These are phyloP conservation scores for Neonectria punicea DNA, from an alignment of 2,329 filamentous ascomycete species.

Conservation along the genomic window DNA sequence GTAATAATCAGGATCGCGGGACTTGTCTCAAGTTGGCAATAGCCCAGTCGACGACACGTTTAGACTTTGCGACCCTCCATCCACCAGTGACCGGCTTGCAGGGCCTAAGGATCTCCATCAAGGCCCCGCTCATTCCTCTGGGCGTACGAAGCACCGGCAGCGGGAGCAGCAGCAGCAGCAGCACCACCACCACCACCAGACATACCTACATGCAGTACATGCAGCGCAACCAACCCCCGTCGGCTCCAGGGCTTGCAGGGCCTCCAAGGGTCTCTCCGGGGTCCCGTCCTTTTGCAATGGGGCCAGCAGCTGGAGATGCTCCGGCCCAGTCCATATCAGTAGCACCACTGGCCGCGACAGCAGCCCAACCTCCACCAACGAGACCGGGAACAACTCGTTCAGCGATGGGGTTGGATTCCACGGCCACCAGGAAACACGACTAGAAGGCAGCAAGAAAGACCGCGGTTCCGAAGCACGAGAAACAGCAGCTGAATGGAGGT, in stretches of 20 bases:
- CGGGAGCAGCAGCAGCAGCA: too few relatives aligned
- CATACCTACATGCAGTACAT: constrained; percentile 22
- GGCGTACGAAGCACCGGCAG: constrained; percentile 4
- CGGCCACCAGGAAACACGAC: constrained; percentile 22
- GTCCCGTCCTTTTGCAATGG: constrained; percentile 19
- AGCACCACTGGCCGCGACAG: constrained; percentile 9
- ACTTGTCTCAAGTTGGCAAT: constrained; percentile 42
- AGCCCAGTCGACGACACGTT: constrained; percentile 39
- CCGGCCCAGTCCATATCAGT: not conserved
- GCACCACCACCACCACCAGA: constrained; percentile 5
- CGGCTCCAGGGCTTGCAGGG: constrained; percentile 2
- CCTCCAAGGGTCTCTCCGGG: constrained; percentile 8
- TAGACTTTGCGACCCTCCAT: constrained; percentile 33
- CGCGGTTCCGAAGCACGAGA: constrained; percentile 17
- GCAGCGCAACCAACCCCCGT: constrained; percentile 15
- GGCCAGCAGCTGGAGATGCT: constrained; percentile 11
- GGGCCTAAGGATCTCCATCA: constrained; percentile 28
- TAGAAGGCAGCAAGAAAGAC: constrained; percentile 14
- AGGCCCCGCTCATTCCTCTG: constrained; percentile 31
- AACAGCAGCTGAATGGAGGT: constrained; percentile 19
- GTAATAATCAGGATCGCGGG: constrained; percentile 36
- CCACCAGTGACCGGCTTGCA: constrained; percentile 25
- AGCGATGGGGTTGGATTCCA: not conserved
- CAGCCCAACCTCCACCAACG: constrained; percentile 23
- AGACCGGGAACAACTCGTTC: not conserved